phyloP scores from a whole-genome alignment of 805 yeast species.

The Candida ovalis region DNA sequence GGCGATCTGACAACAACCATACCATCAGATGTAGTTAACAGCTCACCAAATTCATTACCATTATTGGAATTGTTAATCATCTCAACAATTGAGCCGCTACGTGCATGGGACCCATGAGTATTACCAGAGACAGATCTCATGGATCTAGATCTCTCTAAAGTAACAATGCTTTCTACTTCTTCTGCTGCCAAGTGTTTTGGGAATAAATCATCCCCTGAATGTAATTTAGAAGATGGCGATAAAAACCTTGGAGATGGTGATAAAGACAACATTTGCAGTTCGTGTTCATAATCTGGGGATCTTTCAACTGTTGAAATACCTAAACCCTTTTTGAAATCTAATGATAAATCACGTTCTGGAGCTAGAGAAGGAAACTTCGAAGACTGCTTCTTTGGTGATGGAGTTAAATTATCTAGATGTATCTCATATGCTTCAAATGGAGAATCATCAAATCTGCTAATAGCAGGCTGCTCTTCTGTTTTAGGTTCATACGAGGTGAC shows the following conservation, averaged over 20 bases:
- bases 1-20: slow-evolving; percentile 41
- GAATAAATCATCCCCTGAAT: slow-evolving; percentile 58
- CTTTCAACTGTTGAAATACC: background rate
- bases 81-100: slow-evolving; percentile 25
- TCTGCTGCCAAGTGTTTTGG: slow-evolving; percentile 64
- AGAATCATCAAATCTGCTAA: slow-evolving; percentile 1
- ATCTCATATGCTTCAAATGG: slow-evolving; percentile 14
- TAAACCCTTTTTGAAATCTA: background rate
- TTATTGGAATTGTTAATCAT: slow-evolving; percentile 14
- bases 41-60: slow-evolving; percentile 10
- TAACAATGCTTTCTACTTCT: slow-evolving; percentile 72
- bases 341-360: slow-evolving; percentile 2
- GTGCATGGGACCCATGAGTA: background rate
- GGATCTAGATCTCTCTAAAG: slow-evolving; percentile 62
- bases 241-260: slow-evolving; percentile 2
- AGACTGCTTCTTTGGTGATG: slow-evolving; percentile 14
- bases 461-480: background rate
- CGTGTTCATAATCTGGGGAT: background rate
- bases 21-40: slow-evolving; percentile 33
- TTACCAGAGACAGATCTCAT: slow-evolving; percentile 33
- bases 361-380: slow-evolving; percentile 3
- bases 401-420: slow-evolving; percentile 15
- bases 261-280: background rate
- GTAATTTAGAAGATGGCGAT: slow-evolving; percentile 21
- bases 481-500: background rate